These are phyloP conservation scores for Cystobasidium pallidum DNA, from an alignment of 1,284 basidiomycete species.

Conservation along the genomic window DNA sequence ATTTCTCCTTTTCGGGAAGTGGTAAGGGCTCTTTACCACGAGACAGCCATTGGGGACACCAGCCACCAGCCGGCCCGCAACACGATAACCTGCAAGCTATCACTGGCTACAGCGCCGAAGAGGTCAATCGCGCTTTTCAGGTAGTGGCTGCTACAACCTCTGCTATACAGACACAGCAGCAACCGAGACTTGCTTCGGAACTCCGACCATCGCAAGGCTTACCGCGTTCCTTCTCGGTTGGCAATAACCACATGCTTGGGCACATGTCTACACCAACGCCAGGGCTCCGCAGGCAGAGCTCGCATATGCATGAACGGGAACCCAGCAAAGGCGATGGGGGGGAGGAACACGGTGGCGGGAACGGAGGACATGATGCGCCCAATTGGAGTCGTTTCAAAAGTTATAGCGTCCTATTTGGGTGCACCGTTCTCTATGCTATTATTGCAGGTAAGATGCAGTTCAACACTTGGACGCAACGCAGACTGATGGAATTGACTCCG, in stretches of 20 bases:
- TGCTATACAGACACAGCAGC: conserved; percentile 63
- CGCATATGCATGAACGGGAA: conserved; percentile 41
- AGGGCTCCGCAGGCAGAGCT: conserved; percentile 12
- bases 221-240: conserved; percentile 1
- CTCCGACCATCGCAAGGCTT: neutral
- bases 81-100: conserved; percentile 20
- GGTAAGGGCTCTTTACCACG: conserved; percentile 24
- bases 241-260: neutral
- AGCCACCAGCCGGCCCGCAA: neutral
- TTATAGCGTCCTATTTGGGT: conserved; percentile 81
- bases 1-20: conserved; percentile 21
- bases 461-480: neutral
- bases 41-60: neutral
- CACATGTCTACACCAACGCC: conserved; percentile 30
- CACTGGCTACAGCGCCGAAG: conserved; percentile 69
- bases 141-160: conserved; percentile 88
- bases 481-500: conserved; percentile 23
- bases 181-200: neutral
- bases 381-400: conserved; percentile 88
- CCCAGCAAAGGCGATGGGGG: conserved; percentile 19
- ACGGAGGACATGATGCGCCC: conserved; percentile 90
- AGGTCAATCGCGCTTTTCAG: conserved; percentile 73
- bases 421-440: conserved; percentile 90
- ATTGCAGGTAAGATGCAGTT: conserved; percentile 75
- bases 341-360: conserved; percentile 57